Conservation (phyloP, 139 green algal species). For the Coccomyxa sp. region DNA sequence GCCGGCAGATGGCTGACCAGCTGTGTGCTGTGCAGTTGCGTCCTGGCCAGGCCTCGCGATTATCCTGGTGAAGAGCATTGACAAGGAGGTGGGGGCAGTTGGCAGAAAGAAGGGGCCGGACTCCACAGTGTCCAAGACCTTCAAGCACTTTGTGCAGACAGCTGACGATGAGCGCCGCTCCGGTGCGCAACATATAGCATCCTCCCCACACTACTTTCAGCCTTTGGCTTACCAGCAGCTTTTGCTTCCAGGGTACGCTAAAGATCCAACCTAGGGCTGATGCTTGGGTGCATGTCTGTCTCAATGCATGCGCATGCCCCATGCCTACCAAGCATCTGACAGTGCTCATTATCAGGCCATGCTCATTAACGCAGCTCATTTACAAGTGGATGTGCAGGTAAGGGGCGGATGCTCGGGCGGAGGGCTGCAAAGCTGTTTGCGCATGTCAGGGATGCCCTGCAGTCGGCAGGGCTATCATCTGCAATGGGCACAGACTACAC, state of each 20-base stretch:
- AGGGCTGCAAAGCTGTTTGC: constrained; percentile 24
- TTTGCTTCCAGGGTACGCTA: too few species aligned
- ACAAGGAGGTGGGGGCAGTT: constrained; percentile 7
- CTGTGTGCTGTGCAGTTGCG: constrained; percentile 23
- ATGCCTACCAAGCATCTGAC: too few species aligned
- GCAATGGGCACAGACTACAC: constrained; percentile 28
- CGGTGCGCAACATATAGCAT: too few species aligned
- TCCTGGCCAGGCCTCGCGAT: constrained; percentile 36
- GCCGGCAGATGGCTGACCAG: too few species aligned
- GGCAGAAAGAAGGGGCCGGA: constrained; percentile 25
- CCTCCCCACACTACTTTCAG: too few species aligned
- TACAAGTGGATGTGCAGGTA: constrained; percentile 25
- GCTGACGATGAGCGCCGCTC: constrained; percentile 37
- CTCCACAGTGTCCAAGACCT: constrained; percentile 17
- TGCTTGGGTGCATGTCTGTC: too few species aligned
- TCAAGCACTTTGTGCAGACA: constrained; percentile 24
- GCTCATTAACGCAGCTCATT: too few species aligned
- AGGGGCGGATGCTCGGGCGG: constrained; percentile 21
- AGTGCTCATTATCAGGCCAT: too few species aligned
- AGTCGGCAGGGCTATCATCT: constrained; percentile 11
- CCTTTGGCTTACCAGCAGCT: too few species aligned
- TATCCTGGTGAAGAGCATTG: constrained; percentile 2
- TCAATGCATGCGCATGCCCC: neutral
- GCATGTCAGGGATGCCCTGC: constrained; percentile 33
- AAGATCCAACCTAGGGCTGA: too few species aligned